phyloP scores from a whole-genome alignment of 352 stramenopile species.

The Vaucheria bursata region DNA sequence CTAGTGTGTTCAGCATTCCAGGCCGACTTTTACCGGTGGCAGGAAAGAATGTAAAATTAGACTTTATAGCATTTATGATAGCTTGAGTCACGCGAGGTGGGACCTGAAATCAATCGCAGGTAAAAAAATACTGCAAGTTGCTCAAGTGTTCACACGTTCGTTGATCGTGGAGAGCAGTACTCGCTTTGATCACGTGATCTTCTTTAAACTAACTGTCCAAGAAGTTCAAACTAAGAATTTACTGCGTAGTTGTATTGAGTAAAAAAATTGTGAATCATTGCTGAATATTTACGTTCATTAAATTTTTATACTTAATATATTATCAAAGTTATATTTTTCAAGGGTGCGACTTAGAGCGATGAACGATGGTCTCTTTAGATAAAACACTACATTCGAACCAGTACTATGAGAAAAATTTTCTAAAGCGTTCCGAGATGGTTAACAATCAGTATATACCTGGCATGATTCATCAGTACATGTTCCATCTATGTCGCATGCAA shows the following conservation, averaged over 20 bases:
- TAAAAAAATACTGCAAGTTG: background rate
- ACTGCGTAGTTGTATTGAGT: background rate
- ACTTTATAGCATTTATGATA: constrained; percentile 32
- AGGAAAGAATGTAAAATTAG: constrained; percentile 30
- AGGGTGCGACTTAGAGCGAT: background rate
- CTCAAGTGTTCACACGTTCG: no score
- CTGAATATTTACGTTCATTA: background rate
- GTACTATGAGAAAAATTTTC: background rate
- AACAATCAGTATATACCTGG: background rate
- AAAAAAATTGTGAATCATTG: background rate
- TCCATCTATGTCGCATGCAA: constrained; percentile 5
- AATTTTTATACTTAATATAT: background rate
- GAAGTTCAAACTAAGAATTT: background rate
- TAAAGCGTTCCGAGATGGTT: background rate
- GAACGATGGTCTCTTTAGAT: background rate
- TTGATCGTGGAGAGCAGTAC: background rate
- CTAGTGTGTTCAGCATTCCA: constrained; percentile 9
- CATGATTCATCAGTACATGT: background rate
- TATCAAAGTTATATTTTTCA: background rate
- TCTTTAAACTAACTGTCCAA: background rate
- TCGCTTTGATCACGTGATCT: background rate
- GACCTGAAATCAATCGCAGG: constrained; percentile 12
- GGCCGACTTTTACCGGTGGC: constrained; percentile 27
- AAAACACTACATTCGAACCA: background rate
- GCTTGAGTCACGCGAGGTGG: constrained; percentile 13